Conservation (phyloP, 768 basidiomycete species). For the Boletus tomentosulus region DNA sequence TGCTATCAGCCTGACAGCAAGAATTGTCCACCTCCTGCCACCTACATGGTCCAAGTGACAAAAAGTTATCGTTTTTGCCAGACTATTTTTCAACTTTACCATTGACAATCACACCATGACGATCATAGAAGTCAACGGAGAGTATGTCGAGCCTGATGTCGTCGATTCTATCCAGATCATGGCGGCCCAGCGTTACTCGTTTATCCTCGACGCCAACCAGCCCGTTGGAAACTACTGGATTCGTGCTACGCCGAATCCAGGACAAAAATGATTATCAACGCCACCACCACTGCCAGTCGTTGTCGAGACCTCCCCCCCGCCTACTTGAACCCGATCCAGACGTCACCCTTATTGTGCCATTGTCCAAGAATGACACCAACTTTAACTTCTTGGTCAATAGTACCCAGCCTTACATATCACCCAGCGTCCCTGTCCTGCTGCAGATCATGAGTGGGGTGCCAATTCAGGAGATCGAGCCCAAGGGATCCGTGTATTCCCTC, state of each 20-base stretch:
- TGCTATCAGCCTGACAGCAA: conserved; percentile 24
- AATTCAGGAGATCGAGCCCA: conserved; percentile 1
- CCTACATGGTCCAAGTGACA: conserved; percentile 30
- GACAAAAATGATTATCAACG: conserved; percentile 24
- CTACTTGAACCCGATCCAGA: conserved; percentile 16
- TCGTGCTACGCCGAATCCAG: conserved; percentile 1
- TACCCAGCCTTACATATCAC: conserved; percentile 10
- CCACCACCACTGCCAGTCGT: conserved; percentile 10
- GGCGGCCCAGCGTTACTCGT: conserved; percentile 44
- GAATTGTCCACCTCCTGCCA: conserved; percentile 22
- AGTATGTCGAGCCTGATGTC: conserved; percentile 36
- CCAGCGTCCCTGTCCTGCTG: conserved; percentile 14
- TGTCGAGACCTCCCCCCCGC: conserved; percentile 6
- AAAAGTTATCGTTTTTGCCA: conserved; percentile 39
- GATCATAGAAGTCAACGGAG: conserved; percentile 42
- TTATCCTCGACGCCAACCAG: conserved; percentile 40
- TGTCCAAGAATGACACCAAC: conserved; percentile 6
- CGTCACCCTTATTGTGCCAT: conserved; percentile 14
- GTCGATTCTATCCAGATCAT: conserved; percentile 37
- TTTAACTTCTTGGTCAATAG: conserved; percentile 13
- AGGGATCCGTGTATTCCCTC: no score
- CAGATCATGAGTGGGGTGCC: conserved; percentile 22
- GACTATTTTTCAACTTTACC: conserved; percentile 25
- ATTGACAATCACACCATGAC: conserved; percentile 30
- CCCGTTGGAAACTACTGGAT: conserved; percentile 40